Conservation (phyloP, 768 basidiomycete species). For the Auricularia auricula-judae region DNA sequence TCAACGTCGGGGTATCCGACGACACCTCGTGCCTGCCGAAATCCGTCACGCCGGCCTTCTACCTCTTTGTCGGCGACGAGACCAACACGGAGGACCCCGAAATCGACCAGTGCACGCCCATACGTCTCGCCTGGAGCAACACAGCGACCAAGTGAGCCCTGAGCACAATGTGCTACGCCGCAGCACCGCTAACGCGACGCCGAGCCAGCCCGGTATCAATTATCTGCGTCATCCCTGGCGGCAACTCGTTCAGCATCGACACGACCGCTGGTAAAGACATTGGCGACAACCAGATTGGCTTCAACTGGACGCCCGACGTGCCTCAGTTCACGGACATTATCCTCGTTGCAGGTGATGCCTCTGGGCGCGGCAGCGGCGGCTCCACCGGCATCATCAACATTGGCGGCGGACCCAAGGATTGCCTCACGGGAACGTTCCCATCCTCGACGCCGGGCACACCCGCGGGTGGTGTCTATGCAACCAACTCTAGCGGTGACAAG, state of each 20-base stretch:
- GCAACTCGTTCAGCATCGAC: background rate
- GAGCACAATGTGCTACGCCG: background rate
- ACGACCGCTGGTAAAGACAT: background rate
- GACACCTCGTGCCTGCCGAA: conserved; percentile 54
- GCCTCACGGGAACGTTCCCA: conserved; percentile 50
- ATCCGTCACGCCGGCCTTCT: conserved; percentile 41
- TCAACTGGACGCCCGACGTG: conserved; percentile 4
- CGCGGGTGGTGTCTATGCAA: conserved; percentile 38
- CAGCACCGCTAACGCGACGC: background rate
- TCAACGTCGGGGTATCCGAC: conserved; percentile 37
- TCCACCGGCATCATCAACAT: conserved; percentile 41
- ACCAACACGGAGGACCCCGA: background rate
- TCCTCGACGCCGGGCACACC: conserved; percentile 69
- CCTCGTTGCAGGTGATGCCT: conserved; percentile 1
- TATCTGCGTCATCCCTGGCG: conserved; percentile 1
- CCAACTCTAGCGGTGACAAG: conserved; percentile 20
- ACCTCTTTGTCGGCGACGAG: conserved; percentile 48
- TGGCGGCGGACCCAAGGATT: conserved; percentile 38
- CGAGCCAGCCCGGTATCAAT: background rate
- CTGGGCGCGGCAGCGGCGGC: conserved; percentile 15
- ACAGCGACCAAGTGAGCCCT: background rate
- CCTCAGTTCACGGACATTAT: background rate
- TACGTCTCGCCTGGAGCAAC: background rate
- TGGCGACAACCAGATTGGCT: background rate
- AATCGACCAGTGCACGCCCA: background rate